Evolutionary conservation across 345 rosid species (phyloP).

Genomic region (Populus tremula): DNA sequence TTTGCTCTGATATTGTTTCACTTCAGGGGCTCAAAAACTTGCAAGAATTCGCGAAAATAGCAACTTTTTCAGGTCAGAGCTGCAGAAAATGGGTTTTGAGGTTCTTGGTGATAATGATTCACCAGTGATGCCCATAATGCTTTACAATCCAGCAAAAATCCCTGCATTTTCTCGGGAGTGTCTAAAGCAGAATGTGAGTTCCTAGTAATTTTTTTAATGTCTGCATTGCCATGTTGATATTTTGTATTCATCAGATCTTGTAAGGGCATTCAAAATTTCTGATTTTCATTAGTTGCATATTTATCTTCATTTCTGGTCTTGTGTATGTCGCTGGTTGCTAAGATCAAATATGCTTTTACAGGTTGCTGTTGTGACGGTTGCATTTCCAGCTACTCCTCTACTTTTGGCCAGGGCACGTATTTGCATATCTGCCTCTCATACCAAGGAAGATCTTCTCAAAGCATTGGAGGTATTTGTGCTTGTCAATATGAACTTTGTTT

Average conservation of each 20-base stretch:
- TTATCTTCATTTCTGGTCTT: neutral
- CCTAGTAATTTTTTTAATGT: neutral
- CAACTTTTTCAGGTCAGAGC: constrained; percentile 88
- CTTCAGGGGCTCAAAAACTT: constrained; percentile 81
- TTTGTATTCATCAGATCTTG: neutral
- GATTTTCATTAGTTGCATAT: neutral
- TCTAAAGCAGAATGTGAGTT: constrained; percentile 60
- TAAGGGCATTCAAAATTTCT: neutral
- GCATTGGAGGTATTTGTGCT: constrained; percentile 55
- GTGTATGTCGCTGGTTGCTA: neutral
- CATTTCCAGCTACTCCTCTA: constrained; percentile 30
- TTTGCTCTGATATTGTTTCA: neutral
- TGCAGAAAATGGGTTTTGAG: constrained; percentile 93
- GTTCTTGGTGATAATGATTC: constrained; percentile 97
- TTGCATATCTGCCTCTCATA: constrained; percentile 78
- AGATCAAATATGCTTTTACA: constrained; percentile 6
- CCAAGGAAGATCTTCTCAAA: constrained; percentile 60
- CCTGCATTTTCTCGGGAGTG: constrained; percentile 97
- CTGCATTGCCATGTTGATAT: neutral
- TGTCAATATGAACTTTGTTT: neutral
- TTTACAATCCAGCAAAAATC: constrained; percentile 92
- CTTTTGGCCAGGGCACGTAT: constrained; percentile 83
- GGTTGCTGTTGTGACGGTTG: constrained; percentile 20
- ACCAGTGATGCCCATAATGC: constrained; percentile 98
- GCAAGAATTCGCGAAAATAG: constrained; percentile 89